Evolutionary conservation across 805 yeast species (phyloP).

Genomic region (Alloascoidea africana): DNA sequence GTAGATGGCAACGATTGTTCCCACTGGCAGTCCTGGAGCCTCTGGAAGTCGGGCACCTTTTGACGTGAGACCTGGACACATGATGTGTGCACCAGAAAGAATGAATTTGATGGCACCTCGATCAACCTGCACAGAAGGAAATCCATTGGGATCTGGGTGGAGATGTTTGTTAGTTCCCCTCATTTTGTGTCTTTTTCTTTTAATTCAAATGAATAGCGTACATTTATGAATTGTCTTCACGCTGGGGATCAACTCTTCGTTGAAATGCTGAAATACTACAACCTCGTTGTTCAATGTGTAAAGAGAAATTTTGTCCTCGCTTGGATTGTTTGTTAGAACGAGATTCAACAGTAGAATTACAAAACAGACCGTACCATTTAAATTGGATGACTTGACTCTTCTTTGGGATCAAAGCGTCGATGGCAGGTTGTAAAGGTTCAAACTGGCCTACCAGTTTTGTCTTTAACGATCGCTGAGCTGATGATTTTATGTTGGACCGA

Average conservation of each 20-base stretch:
- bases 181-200: background rate
- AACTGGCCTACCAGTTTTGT: conserved; percentile 58
- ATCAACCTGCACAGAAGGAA: conserved; percentile 82
- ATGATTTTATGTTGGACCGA: conserved; percentile 81
- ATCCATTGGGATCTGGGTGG: conserved; percentile 43
- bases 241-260: conserved; percentile 63
- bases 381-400: conserved; percentile 66
- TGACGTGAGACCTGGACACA: conserved; percentile 90
- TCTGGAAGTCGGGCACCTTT: conserved; percentile 76
- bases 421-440: conserved; percentile 56
- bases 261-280: conserved; percentile 67
- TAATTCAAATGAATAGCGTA: conserved; percentile 5
- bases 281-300: conserved; percentile 63
- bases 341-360: background rate
- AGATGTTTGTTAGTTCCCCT: background rate
- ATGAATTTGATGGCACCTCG: conserved; percentile 95
- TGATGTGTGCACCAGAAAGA: conserved; percentile 88
- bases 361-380: conserved; percentile 36
- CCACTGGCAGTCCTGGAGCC: conserved; percentile 46
- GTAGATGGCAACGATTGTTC: conserved; percentile 60
- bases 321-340: conserved; percentile 4
- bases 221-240: conserved; percentile 61
- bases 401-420: conserved; percentile 79
- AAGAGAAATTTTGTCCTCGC: conserved; percentile 72
- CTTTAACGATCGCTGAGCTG: conserved; percentile 84